Evolutionary conservation across 306 rosid species (phyloP), one percentile per base, ranked within the genome.

Genomic region (Trifolium pratense): DNA sequence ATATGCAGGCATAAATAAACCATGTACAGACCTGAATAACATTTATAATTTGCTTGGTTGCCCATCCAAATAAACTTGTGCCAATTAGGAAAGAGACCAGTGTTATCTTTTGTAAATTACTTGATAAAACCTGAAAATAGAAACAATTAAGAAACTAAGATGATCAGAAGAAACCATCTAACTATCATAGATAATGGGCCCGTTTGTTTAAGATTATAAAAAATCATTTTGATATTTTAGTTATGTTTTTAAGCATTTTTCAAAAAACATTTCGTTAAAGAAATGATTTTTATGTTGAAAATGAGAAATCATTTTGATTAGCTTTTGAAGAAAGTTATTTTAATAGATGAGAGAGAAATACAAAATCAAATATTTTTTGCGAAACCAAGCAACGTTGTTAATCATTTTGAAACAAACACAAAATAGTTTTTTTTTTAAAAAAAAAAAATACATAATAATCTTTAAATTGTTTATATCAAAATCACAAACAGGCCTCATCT

Each of bases 21-120:
- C 48, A 46, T 1, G 56, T 45, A 75, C 83, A 0, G 72, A 94
- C 99, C 99, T 94, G 99, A 26, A 94, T 94, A 58, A 92, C 39
- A 80, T 94, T 94, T 66, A 91, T 68, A 71, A 85, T 73, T 82
- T 94, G 99, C 84, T 94, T 94, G 83, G 88, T 93, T 18, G 93
- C 91, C 92, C 99, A 94, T 79, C 99, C 99, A 77, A 94, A 86
- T 57, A 88, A 74, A 84, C 87, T 86, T 32, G 86, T 71, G 56
- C 65, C 86, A 20, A 91, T 56, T 64, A 91, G 82, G 82, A 82
- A 71, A 67, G 88, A 83, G 63, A 89, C 75, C n/a, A 83, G 45
- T 8, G 84, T 58, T 71, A 78, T 89, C 83, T 70, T 85, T 65
- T 70, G 76, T 80, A 60, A 86, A 84, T 70, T 78, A 78, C 78